A percentile compares a stretch with the other conserved stretches of the same genome.
Evolutionary conservation across 2,329 filamentous ascomycete species (phyloP).

Genomic region (Penicillium sp.): DNA sequence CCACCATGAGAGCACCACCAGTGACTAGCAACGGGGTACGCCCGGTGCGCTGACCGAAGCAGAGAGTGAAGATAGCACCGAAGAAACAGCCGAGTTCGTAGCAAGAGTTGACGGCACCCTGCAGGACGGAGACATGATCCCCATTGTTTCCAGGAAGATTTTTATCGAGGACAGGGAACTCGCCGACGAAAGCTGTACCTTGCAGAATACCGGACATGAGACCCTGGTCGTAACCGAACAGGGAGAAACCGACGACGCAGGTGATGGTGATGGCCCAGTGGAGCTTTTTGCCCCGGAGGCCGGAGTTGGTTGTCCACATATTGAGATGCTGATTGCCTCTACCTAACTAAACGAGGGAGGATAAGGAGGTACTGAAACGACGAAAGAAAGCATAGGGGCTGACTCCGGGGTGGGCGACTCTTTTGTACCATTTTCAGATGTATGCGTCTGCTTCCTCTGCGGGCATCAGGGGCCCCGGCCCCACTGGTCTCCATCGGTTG

Average conservation of each 20-base stretch:
- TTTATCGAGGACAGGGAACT: slow-evolving; percentile 3
- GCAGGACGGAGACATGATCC: slow-evolving; percentile 41
- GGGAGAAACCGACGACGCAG: slow-evolving; percentile 50
- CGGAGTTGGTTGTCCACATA: slow-evolving; percentile 33
- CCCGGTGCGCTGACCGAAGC: slow-evolving; percentile 30
- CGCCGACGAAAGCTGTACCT: no score
- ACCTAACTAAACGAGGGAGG: no score
- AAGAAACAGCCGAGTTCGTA: slow-evolving; percentile 50
- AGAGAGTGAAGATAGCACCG: slow-evolving; percentile 31
- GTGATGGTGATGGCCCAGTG: slow-evolving; percentile 26
- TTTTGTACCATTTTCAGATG: no score
- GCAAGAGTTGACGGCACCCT: slow-evolving; percentile 52
- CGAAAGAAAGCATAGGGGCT: no score
- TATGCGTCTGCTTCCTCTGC: no score
- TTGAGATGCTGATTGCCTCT: no score
- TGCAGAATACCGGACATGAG: slow-evolving; percentile 28
- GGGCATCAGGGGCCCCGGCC: no score
- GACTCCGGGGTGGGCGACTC: no score
- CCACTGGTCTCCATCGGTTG: no score
- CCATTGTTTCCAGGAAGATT: no score
- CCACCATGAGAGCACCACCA: slow-evolving; percentile 50
- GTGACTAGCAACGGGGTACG: slow-evolving; percentile 49
- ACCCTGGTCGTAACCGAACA: slow-evolving; percentile 42
- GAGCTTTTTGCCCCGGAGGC: slow-evolving; percentile 26
- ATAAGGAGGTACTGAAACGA: no score